Percentiles rank a stretch among this genome's conserved stretches.
Conservation (phyloP, 2,329 filamentous ascomycete species). For the Cladophialophora immunda region DNA sequence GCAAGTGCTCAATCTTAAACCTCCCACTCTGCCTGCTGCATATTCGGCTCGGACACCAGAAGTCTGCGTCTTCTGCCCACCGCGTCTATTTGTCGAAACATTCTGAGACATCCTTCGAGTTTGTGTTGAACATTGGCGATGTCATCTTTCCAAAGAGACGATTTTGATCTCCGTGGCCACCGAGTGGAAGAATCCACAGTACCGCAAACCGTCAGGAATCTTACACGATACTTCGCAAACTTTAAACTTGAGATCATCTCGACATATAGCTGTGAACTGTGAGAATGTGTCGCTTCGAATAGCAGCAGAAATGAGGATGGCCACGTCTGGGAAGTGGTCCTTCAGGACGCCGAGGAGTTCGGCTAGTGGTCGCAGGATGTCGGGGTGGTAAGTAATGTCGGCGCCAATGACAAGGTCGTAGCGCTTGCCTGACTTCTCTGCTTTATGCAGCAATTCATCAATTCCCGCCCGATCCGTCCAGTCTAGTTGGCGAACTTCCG, state of each 20-base stretch:
- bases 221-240: conserved; percentile 52
- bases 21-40: too few relatives aligned
- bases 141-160: conserved; percentile 31
- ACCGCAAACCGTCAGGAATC: conserved; percentile 52
- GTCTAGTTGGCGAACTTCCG: conserved; percentile 35
- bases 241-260: conserved; percentile 48
- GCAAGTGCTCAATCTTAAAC: too few relatives aligned
- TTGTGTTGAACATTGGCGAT: neutral
- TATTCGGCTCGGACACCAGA: too few relatives aligned
- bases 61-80: too few relatives aligned
- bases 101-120: too few relatives aligned
- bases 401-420: conserved; percentile 38
- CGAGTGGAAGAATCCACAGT: conserved; percentile 58
- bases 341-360: conserved; percentile 31
- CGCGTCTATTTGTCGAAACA: too few relatives aligned
- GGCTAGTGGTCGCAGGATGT: conserved; percentile 38
- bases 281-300: conserved; percentile 71
- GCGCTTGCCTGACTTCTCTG: conserved; percentile 14
- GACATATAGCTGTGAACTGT: conserved; percentile 64
- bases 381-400: conserved; percentile 41
- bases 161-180: conserved; percentile 36
- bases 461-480: conserved; percentile 35
- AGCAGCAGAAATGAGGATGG: conserved; percentile 68
- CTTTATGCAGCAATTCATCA: conserved; percentile 26
- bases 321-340: conserved; percentile 35